Evolutionary conservation across 192 early-diverging fungal species (phyloP), one percentile per base, ranked within the genome.

Genomic region (Entomortierella lignicola): DNA sequence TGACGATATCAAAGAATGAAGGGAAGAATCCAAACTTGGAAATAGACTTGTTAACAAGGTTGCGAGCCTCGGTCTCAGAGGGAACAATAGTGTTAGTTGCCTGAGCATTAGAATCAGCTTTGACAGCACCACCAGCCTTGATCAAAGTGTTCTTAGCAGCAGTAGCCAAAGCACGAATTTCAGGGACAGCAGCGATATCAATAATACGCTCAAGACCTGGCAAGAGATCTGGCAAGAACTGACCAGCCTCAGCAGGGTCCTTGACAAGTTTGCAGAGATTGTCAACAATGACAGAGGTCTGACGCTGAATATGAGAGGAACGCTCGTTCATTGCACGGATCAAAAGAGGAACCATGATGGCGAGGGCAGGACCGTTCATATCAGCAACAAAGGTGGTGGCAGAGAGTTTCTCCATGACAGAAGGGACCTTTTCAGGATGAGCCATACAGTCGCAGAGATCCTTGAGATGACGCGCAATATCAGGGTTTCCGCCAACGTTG

Each of bases 261-360:
- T 94, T 90, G 70, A 94, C 92, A 34, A 95, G 86, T 85, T 93
- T 94, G 82, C 91, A 93, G 90, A 95, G 93, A 87, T 94, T 95
- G 86, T 94, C 92, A 79, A 95, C 92, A 68, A 95, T 93, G 71
- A 94, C 86, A 71, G 88, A 86, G 81, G 89, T 84, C 77, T 90
- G 89, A 82, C 92, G 91, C 63, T 91, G 85, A 71, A 93, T 88
- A 52, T 91, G 83, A 67, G 87, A 89, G 43, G 83, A 82, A 66
- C 91, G 85, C 73, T 94, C 92, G 43, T 85, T 82, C 63, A 91
- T 60, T 61, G 86, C 91, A 90, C 91, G 92, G 71, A 80, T 69
- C 50, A 94, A 72, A 26, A 92, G 77, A 47, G 93, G 93, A 41
- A 91, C 89, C 91, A 94, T 92, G 83, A 94, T 91, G 75, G 91